Percentiles rank a stretch among this genome's conserved stretches.
Evolutionary conservation across 2,329 filamentous ascomycete genomes (phyloP).

Genomic region (Pseudonectria foliicola): DNA sequence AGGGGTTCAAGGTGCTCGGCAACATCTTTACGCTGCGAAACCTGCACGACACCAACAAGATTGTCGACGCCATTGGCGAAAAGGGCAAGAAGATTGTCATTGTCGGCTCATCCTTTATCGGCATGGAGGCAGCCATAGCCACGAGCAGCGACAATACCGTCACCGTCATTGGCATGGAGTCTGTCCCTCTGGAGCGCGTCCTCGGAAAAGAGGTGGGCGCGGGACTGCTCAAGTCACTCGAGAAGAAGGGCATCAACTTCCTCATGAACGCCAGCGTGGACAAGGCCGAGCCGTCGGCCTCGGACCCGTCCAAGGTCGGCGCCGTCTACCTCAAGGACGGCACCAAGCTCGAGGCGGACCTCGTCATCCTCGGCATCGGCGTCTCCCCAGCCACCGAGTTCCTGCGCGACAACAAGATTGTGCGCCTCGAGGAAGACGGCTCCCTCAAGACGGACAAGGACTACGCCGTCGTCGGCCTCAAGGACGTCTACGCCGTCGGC

Average conservation of each 20-base stretch:
- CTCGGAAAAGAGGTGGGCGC: slow-evolving; percentile 76
- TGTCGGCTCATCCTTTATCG: slow-evolving; percentile 91
- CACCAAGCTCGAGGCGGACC: slow-evolving; percentile 73
- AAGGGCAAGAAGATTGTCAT: slow-evolving; percentile 88
- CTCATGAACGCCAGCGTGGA: slow-evolving; percentile 74
- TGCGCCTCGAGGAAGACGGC: slow-evolving; percentile 75
- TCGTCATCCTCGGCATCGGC: slow-evolving; percentile 87
- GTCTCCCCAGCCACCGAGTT: slow-evolving; percentile 81
- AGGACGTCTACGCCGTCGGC: slow-evolving; percentile 85
- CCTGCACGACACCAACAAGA: slow-evolving; percentile 69
- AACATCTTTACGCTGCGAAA: slow-evolving; percentile 84
- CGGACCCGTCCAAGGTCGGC: slow-evolving; percentile 66
- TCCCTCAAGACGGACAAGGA: slow-evolving; percentile 74
- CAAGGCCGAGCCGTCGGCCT: slow-evolving; percentile 66
- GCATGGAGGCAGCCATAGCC: slow-evolving; percentile 93
- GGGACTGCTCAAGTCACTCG: slow-evolving; percentile 70
- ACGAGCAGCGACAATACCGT: slow-evolving; percentile 74
- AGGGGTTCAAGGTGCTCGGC: slow-evolving; percentile 75
- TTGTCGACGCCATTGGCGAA: slow-evolving; percentile 71
- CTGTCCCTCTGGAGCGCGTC: slow-evolving; percentile 74
- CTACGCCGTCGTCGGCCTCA: slow-evolving; percentile 67
- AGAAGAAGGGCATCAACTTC: slow-evolving; percentile 86
- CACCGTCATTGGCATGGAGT: slow-evolving; percentile 82
- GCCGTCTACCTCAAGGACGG: slow-evolving; percentile 79
- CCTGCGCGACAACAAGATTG: slow-evolving; percentile 61